These are phyloP conservation scores for Trametes elegans DNA, from an alignment of 768 basidiomycete genomes.

Conservation along the genomic window DNA sequence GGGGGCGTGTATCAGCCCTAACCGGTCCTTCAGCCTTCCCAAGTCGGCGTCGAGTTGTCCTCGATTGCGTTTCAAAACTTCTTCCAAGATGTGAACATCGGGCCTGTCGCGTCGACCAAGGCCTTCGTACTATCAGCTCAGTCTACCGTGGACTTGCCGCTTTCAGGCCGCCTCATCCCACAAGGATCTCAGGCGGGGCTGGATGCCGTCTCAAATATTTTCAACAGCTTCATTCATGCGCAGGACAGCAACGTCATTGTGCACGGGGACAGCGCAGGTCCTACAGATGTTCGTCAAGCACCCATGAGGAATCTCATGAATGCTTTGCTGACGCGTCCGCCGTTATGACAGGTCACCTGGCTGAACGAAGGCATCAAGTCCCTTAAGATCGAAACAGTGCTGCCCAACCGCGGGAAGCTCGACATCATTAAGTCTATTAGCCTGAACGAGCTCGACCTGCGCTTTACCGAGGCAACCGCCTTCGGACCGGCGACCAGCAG, in stretches of 20 bases:
- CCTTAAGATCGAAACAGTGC: conserved; percentile 53
- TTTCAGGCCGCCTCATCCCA: conserved; percentile 64
- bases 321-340: not conserved
- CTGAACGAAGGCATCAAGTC: conserved; percentile 68
- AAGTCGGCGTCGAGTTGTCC: conserved; percentile 67
- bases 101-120: conserved; percentile 50
- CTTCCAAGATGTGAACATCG: conserved; percentile 52
- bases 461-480: conserved; percentile 56
- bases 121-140: conserved; percentile 54
- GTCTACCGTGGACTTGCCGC: conserved; percentile 48
- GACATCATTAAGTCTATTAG: conserved; percentile 62
- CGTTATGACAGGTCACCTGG: conserved; percentile 65
- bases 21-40: conserved; percentile 51
- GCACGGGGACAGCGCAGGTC: conserved; percentile 56
- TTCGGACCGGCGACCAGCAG: conserved; percentile 60
- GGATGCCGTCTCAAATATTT: conserved; percentile 57
- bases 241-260: conserved; percentile 58
- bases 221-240: conserved; percentile 72
- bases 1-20: not conserved
- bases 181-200: conserved; percentile 54
- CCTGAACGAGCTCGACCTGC: conserved; percentile 55
- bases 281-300: conserved; percentile 50
- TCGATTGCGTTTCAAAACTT: conserved; percentile 62
- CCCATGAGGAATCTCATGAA: too few species aligned
- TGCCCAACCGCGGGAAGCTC: conserved; percentile 62